A percentile compares a stretch with the other conserved stretches of the same genome.
These are phyloP conservation scores for Trypanosoma avium DNA, from an alignment of 208 protist genomes.

Conservation along the genomic window DNA sequence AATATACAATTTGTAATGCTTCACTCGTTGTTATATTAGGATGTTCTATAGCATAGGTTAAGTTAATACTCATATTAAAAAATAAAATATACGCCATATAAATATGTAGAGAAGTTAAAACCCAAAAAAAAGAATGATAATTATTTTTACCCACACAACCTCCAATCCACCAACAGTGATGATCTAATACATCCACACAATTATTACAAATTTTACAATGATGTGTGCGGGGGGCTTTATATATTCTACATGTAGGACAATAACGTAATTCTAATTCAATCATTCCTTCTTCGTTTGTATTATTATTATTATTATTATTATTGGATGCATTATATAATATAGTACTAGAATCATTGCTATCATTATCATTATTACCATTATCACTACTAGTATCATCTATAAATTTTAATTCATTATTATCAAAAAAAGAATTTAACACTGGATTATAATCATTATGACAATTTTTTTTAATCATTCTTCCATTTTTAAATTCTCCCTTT, in stretches of 20 bases:
- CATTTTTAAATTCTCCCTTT: too few species aligned
- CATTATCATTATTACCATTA: too few species aligned
- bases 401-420: background rate
- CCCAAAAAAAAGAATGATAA: conserved; percentile 53
- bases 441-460: too few species aligned
- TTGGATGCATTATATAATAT: too few species aligned
- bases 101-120: conserved; percentile 39
- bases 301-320: background rate
- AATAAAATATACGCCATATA: conserved; percentile 35
- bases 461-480: too few species aligned
- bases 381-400: background rate
- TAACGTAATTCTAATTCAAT: conserved; percentile 45
- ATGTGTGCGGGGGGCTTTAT: conserved; percentile 48
- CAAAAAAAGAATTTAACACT: background rate
- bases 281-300: conserved; percentile 17
- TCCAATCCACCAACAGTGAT: conserved; percentile 70
- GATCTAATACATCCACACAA: conserved; percentile 66
- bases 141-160: conserved; percentile 65
- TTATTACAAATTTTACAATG: conserved; percentile 63
- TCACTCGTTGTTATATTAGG: background rate
- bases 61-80: conserved; percentile 32
- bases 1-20: conserved; percentile 28
- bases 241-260: conserved; percentile 55
- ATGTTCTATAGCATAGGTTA: conserved; percentile 16
- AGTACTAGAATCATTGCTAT: too few species aligned